A percentile compares a stretch with the other conserved stretches of the same genome.
These are phyloP conservation scores for Backusella sp. DNA, from an alignment of 192 early-diverging fungal genomes.

Conservation along the genomic window DNA sequence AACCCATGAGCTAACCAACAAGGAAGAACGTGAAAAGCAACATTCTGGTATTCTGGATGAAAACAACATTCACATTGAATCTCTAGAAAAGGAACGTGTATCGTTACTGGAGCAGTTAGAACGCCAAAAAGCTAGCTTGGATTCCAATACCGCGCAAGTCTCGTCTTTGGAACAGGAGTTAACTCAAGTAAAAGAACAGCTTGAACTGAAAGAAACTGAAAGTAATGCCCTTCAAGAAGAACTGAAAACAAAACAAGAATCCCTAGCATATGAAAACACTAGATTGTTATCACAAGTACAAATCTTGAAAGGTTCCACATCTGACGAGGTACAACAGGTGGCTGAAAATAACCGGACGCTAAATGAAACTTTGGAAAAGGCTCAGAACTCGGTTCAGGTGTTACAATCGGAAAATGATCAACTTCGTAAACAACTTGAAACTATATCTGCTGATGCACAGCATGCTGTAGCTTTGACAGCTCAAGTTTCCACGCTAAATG, in stretches of 20 bases:
- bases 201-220: not conserved
- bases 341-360: constrained; percentile 1
- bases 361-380: constrained; percentile 2
- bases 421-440: not conserved
- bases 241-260: not conserved
- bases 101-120: not conserved
- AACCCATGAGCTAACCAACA: not conserved
- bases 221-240: not conserved
- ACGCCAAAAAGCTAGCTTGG: not conserved
- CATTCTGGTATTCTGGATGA: not conserved
- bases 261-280: not conserved
- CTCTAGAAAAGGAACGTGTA: not conserved
- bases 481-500: not conserved
- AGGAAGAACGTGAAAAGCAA: not conserved
- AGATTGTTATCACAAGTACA: constrained; percentile 1
- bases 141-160: not conserved
- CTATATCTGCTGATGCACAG: not conserved
- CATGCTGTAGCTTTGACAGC: not conserved
- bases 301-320: constrained; percentile 3
- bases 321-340: constrained; percentile 4
- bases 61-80: not conserved
- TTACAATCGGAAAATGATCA: constrained; percentile 5
- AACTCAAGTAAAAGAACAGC: not conserved
- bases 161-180: not conserved
- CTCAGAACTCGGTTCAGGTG: not conserved